Percentiles rank a stretch among this genome's conserved stretches.
Evolutionary conservation across 164 flowering plant species (phyloP).

Genomic region (grape (Vitis vinifera)): ASM3070453v1 NC_081819.1:21590501-21591000

Average conservation of each 20-base stretch:
- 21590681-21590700: conserved; percentile 45
- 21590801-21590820: conserved; percentile 47
- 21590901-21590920: conserved; percentile 37
- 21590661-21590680: conserved; percentile 29
- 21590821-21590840: conserved; percentile 54
- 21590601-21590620: conserved; percentile 67
- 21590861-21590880: conserved; percentile 65
- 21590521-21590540: conserved; percentile 55
- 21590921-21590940: conserved; percentile 65
- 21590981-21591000: conserved; percentile 50
- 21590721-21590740: conserved; percentile 29
- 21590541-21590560: conserved; percentile 61
- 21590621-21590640: conserved; percentile 64
- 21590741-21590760: conserved; percentile 44
- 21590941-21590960: conserved; percentile 56
- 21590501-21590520: conserved; percentile 50
- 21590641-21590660: conserved; percentile 53
- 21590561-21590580: conserved; percentile 88
- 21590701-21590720: conserved; percentile 37
- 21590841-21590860: conserved; percentile 73
- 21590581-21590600: conserved; percentile 69
- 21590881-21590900: conserved; percentile 61
- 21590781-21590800: conserved; percentile 77
- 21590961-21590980: conserved; percentile 69
- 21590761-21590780: conserved; percentile 44